Percentiles rank a stretch among this genome's conserved stretches.
Evolutionary conservation across 768 basidiomycete species (phyloP).

Genomic region (Tulasnella sp.): DNA sequence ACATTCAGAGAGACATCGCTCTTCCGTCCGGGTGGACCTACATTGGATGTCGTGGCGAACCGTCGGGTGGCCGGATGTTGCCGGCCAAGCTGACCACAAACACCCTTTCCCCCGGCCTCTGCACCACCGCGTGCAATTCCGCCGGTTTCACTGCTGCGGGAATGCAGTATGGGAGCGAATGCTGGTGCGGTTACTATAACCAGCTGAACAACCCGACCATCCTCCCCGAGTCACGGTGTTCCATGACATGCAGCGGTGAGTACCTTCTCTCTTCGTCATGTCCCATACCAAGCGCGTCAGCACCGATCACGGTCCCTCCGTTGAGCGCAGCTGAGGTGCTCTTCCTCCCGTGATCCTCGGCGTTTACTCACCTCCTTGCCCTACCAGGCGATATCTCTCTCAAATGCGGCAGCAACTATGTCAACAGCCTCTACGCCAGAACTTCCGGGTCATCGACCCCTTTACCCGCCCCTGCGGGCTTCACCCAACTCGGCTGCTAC

Average conservation of each 20-base stretch:
- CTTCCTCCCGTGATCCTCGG: neutral
- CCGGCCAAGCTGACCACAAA: neutral
- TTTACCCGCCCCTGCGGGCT: neutral
- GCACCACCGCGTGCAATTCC: neutral
- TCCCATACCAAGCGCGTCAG: neutral
- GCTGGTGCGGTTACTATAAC: constrained; percentile 25
- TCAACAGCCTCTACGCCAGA: neutral
- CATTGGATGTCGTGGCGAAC: constrained; percentile 3
- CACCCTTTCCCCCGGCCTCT: constrained; percentile 9
- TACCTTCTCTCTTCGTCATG: no score
- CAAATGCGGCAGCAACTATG: constrained; percentile 4
- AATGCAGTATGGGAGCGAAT: constrained; percentile 26
- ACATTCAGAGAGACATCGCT: neutral
- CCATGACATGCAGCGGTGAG: constrained; percentile 10
- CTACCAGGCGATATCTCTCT: neutral
- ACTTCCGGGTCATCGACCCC: neutral
- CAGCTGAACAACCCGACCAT: neutral
- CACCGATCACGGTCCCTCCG: neutral
- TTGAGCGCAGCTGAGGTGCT: no score
- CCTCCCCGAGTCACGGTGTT: neutral
- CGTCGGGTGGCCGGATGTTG: neutral
- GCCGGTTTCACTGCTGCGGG: constrained; percentile 30
- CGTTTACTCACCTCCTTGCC: neutral
- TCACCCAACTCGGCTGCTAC: constrained; percentile 11
- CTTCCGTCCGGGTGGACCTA: constrained; percentile 18